Base-by-base conservation (phyloP, 1,284 basidiomycete genomes). In the Naganishia sp. region DNA sequence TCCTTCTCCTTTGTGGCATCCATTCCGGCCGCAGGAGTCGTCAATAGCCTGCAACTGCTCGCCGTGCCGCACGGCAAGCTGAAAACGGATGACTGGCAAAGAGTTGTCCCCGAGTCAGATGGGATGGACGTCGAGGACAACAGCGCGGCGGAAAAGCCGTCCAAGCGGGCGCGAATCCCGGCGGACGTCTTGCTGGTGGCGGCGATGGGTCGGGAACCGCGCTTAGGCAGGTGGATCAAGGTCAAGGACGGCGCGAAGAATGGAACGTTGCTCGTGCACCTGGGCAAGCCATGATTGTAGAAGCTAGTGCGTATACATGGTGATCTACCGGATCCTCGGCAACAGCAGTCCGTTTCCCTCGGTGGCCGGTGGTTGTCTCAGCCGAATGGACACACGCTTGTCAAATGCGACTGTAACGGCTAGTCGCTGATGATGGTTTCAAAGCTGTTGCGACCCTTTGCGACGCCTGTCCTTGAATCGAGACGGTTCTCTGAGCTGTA, bases 41-140 rank as follows among this genome's bases (percentile, higher is more conserved):
- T 98, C 74, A 99, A 99, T 80, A 91, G 90, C 7, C 80, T 99
- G 0, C 92, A 96, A 75, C 78, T 98, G 54, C 70, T 94, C 43
- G 79, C 85, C 1, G 83, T 88, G 5, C 85, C 88, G 5, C 81
- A 82, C 67, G 81, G 82, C 11, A 84, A 85, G 65, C 72, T 83
- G 28, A 76, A 81, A 15, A 77, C 78, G 5, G 77, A 83, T 13
- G 56, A 75, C 4, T 87, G 85, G 86, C 71, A 42, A 39, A 54
- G 63, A 50, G 44, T 44, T 18, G 33, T 18, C 31, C 6, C 53
- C 53, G 33, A 60, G 44, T 25, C 33, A 50, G 49, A 42, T 16
- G 49, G 43, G n/a, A 45, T 45, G 49, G 56, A 59, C 31, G 23
- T 31, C 15, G 64, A 53, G 15, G 46, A 50, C 16, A 52, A 65